Evolutionary conservation across 106 monocot species (phyloP), one percentile per base, ranked within the genome.

Genomic region (Acorus gramineus): DNA sequence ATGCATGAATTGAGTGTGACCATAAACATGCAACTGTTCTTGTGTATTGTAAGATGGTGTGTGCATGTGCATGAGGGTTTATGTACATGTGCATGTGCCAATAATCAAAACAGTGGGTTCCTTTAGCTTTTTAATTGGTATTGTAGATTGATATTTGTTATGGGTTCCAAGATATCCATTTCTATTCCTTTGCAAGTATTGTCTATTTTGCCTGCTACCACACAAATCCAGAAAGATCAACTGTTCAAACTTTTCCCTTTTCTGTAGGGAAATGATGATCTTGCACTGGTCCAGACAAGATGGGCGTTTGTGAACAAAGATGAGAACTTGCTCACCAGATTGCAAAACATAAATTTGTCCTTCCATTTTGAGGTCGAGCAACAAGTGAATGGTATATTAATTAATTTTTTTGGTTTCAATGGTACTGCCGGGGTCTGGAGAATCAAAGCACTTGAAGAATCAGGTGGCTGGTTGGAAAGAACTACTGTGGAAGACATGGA

Each of bases 321-420:
- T 57, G 87, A 87, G 48, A 87, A 87, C 47, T 68, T 87, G 65
- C 80, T 87, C 50, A 87, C 87, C 2, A 77, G 87, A 66, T 73
- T 87, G 53, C 87, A 87, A 59, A 83, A 87, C 68, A 81, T 87
- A 73, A 87, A 87, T 68, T 62, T 87, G 52, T 80, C 79, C n/a
- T 87, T 87, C 65, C 87, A 87, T 78, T 87, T 87, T 73, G 87
- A 87, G 84, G 87, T 87, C 14, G 87, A 87, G 56, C 87, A 87
- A 57, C 87, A 87, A 63, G 87, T 87, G 28, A 87, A 87, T 67
- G 84, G 87, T 46, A 54, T 78, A 9, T 83, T 87, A 58, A 76
- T 87, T 59, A 87, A 87, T 70, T 87, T 86, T 61, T 86, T 86
- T 66, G 85, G 85, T 28, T 85, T 85, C 72, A 85, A 85, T 55